Conservation (phyloP, 2,329 filamentous ascomycete genomes). For the Colletotrichum agaves region DNA sequence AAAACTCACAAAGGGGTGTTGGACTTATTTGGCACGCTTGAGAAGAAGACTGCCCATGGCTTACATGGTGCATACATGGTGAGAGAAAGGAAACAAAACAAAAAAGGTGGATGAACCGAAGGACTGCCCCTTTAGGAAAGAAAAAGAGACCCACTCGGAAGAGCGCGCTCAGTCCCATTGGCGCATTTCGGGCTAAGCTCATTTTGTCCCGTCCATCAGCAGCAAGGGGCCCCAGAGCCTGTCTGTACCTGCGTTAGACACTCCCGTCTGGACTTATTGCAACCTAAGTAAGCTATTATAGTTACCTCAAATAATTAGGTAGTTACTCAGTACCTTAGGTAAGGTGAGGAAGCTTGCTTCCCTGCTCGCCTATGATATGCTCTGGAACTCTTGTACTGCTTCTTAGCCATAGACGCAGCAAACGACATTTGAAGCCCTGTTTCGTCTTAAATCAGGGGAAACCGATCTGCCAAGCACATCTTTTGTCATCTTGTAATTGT, state of each 20-base stretch:
- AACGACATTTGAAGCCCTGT: neutral
- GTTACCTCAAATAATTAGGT: too few species aligned
- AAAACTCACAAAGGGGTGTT: conserved; percentile 8
- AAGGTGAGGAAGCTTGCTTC: neutral
- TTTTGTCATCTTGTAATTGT: conserved; percentile 1
- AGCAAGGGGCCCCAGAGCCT: conserved; percentile 3
- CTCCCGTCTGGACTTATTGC: neutral
- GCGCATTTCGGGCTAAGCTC: conserved; percentile 19
- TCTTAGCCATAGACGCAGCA: neutral
- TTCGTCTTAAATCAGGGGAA: conserved; percentile 18
- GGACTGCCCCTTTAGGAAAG: conserved; percentile 14
- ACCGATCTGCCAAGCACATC: conserved; percentile 10
- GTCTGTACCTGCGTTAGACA: conserved; percentile 34
- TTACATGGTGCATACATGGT: neutral
- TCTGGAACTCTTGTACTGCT: neutral
- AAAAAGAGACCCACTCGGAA: neutral
- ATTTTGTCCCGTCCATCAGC: conserved; percentile 14
- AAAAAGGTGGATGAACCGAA: neutral
- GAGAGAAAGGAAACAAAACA: conserved; percentile 19
- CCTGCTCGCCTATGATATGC: neutral
- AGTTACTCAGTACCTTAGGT: neutral
- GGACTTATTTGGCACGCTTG: too few species aligned
- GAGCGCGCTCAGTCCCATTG: conserved; percentile 2
- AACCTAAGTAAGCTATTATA: conserved; percentile 2
- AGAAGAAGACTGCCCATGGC: neutral